A percentile compares a stretch with the other conserved stretches of the same genome.
phyloP scores from a whole-genome alignment of 352 stramenopile species.

The Pythium aristosporum region DNA sequence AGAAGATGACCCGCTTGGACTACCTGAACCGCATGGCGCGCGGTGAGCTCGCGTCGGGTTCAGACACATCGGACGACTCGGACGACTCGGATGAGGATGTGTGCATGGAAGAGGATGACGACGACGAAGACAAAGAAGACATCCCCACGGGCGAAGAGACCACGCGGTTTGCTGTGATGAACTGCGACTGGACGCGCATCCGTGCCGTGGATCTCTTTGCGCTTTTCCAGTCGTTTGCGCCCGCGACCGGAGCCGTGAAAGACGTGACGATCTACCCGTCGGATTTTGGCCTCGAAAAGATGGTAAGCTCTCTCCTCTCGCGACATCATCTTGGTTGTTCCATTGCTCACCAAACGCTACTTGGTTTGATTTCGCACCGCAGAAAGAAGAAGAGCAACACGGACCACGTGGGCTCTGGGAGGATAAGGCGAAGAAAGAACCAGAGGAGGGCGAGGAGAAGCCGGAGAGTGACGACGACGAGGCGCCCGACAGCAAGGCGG shows the following conservation, averaged over 20 bases:
- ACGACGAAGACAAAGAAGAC: slow-evolving; percentile 58
- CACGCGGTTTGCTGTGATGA: slow-evolving; percentile 91
- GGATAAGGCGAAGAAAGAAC: slow-evolving; percentile 30
- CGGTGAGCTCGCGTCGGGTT: slow-evolving; percentile 63
- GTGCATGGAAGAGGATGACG: slow-evolving; percentile 41
- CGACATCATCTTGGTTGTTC: not conserved
- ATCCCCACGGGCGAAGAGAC: slow-evolving; percentile 85
- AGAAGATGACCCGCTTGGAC: slow-evolving; percentile 77
- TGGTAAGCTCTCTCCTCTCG: slow-evolving; percentile 46
- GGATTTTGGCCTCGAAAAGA: slow-evolving; percentile 94
- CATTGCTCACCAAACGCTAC: not conserved
- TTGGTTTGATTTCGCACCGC: slow-evolving; percentile 5
- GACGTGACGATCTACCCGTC: slow-evolving; percentile 95
- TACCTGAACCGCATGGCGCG: slow-evolving; percentile 86
- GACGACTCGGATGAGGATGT: slow-evolving; percentile 48
- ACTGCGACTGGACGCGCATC: slow-evolving; percentile 97
- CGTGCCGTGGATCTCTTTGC: slow-evolving; percentile 95
- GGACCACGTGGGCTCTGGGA: slow-evolving; percentile 67
- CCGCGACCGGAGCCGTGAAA: slow-evolving; percentile 83
- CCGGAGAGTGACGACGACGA: slow-evolving; percentile 7
- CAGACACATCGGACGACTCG: slow-evolving; percentile 52
- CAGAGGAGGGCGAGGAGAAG: slow-evolving; percentile 2
- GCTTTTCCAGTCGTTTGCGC: slow-evolving; percentile 94
- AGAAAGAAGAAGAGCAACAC: slow-evolving; percentile 82
- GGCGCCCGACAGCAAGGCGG: not conserved